These are phyloP conservation scores for Potentilla sterilis DNA, from an alignment of 306 rosid genomes.

Conservation along the genomic window DNA sequence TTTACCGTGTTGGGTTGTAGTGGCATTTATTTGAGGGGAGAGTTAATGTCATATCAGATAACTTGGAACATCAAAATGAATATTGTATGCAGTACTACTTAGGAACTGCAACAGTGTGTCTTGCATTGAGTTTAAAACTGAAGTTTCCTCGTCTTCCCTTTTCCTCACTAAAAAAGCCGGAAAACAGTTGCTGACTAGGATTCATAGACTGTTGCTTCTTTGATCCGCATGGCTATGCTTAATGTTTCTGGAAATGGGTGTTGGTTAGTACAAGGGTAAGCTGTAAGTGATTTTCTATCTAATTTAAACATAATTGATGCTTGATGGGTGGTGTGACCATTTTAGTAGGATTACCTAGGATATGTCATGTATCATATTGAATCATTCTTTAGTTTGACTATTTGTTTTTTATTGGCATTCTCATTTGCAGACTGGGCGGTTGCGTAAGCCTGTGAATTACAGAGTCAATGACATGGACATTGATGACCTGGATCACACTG, in stretches of 20 bases:
- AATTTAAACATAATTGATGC: neutral
- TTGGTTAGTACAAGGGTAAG: neutral
- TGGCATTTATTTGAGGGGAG: neutral
- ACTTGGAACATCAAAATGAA: neutral
- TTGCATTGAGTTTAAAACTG: neutral
- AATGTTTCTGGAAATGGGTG: neutral
- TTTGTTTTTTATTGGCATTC: slow-evolving; percentile 8
- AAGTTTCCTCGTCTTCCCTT: neutral
- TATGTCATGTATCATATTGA: neutral
- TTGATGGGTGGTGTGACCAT: neutral
- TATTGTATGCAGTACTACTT: neutral
- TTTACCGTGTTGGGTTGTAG: neutral
- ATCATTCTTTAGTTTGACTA: slow-evolving; percentile 5
- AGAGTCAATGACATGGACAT: slow-evolving; percentile 33
- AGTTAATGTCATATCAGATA: neutral
- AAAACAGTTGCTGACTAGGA: neutral
- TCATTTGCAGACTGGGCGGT: slow-evolving; percentile 56
- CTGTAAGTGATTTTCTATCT: neutral
- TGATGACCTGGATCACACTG: slow-evolving; percentile 43
- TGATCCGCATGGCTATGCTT: neutral
- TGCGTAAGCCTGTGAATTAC: slow-evolving; percentile 63
- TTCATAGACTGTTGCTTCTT: neutral
- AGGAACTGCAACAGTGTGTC: neutral
- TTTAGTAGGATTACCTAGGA: neutral
- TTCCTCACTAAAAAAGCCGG: neutral